Conservation (phyloP, 345 rosid species). For the Brassica napus region Da-Ae NC_063437.1:16331001-16331500, state of each 20-base stretch:
- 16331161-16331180: background rate
- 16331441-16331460: conserved; percentile 65
- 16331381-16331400: conserved; percentile 68
- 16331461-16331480: conserved; percentile 85
- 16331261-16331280: conserved; percentile 30
- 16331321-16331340: conserved; percentile 79
- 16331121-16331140: conserved; percentile 3
- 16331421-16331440: conserved; percentile 78
- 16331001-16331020: background rate
- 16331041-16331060: background rate
- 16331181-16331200: conserved; percentile 2
- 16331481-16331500: conserved; percentile 77
- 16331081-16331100: background rate
- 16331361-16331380: conserved; percentile 92
- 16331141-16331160: conserved; percentile 13
- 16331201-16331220: conserved; percentile 20
- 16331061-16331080: background rate
- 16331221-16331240: conserved; percentile 22
- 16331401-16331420: conserved; percentile 73
- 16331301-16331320: conserved; percentile 70
- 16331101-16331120: background rate
- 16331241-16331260: conserved; percentile 8
- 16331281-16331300: conserved; percentile 57
- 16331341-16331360: conserved; percentile 86
- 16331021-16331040: background rate